Base-by-base conservation (phyloP, 2,329 filamentous ascomycete species). In the Neurospora sp. region DNA sequence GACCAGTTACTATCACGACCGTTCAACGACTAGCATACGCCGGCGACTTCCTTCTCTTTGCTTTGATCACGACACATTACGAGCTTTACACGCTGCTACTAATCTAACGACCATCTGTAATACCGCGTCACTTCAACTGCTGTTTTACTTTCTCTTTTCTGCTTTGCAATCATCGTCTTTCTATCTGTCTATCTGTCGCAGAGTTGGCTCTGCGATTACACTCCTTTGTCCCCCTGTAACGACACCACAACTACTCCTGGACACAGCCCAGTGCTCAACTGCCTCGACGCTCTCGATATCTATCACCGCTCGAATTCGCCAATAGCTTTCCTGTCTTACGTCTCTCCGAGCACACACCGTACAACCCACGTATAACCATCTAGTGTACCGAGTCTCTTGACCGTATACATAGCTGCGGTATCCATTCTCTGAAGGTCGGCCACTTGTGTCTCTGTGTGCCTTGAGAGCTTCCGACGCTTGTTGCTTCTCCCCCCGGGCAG, bases 401-500 rank as follows among this genome's bases (percentile, higher is more conserved):
- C 12, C 23, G 5, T 62, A 62, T 33, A 33, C 52, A 17, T 62
- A 33, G 15, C 52, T 33, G 52, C 12, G 6, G 52, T 33, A 33
- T 33, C 17, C 52, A 17, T 12, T 33, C 52, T 33, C 23, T 62
- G 52, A 33, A 17, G 3, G 0, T 23, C 46, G 12, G 23, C 23
- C 2, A 57, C 23, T 8, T 33, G 52, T 62, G 52, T 62, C 52
- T 57, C 12, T 62, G 12, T 23, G 52, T 62, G 15, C 23, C 23
- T 62, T 33, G 52, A 62, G 23, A 62, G 23, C 52, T 62, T 17
- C 23, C 3, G 6, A 62, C 52, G 67, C 57, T 52, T 70, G 69
- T 69, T 71, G 68, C 68, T 69, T 66, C 68, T 66, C 19, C 28
- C 62, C 33, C 4, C 28, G 74, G 71, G 72, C 74, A 71, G 74